Percentiles rank a stretch among this genome's conserved stretches.
phyloP scores from a whole-genome alignment of 805 yeast species.

The Wickerhamiella dianesei region DNA sequence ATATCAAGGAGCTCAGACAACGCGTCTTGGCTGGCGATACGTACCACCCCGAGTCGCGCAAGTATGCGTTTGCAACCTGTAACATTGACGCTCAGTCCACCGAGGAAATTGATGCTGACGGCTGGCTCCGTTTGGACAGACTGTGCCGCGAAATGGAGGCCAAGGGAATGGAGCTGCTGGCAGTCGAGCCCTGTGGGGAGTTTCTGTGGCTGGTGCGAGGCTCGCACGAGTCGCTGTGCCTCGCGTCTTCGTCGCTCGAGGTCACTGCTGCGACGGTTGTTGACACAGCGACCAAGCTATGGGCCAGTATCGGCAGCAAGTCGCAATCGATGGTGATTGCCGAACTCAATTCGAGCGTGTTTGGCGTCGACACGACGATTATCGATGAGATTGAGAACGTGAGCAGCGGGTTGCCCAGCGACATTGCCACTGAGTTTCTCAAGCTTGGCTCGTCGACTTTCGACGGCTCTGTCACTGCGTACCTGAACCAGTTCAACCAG shows the following conservation, averaged over 20 bases:
- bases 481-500: not conserved
- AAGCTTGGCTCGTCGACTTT: not conserved
- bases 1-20: slow-evolving; percentile 5
- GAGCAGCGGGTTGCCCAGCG: not conserved
- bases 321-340: not conserved
- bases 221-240: not conserved
- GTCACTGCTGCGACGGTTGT: not conserved
- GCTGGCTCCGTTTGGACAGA: slow-evolving; percentile 58
- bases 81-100: slow-evolving; percentile 2
- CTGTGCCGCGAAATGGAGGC: slow-evolving; percentile 60
- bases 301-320: not conserved
- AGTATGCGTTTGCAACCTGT: not conserved
- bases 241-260: not conserved
- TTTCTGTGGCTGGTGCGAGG: slow-evolving; percentile 10
- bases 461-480: not conserved
- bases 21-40: slow-evolving; percentile 3
- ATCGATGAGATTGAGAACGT: not conserved
- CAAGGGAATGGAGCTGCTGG: slow-evolving; percentile 45
- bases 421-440: not conserved
- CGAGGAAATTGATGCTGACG: slow-evolving; percentile 29
- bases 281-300: not conserved
- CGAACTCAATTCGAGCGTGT: not conserved
- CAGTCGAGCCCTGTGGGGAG: slow-evolving; percentile 27
- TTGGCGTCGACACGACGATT: not conserved
- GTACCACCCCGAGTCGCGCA: not conserved